phyloP scores from a whole-genome alignment of 257 asterid species.

The Nemophila menziesii region DNA sequence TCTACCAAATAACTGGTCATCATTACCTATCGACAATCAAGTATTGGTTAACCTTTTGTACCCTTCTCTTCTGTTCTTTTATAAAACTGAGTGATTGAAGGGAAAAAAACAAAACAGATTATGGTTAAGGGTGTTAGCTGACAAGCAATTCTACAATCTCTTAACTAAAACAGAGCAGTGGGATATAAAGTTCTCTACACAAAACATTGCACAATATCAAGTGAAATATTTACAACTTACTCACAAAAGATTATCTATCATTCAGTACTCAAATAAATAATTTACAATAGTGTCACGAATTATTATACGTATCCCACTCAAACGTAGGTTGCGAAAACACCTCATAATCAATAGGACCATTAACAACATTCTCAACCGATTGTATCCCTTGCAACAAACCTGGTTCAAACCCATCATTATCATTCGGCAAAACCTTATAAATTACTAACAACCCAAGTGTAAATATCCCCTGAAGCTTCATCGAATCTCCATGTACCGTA shows the following conservation, averaged over 20 bases:
- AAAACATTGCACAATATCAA: conserved; percentile 1
- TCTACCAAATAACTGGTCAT: too few relatives aligned
- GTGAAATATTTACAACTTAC: conserved; percentile 13
- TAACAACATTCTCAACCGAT: conserved; percentile 49
- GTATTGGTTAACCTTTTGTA: too few relatives aligned
- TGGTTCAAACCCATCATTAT: conserved; percentile 44
- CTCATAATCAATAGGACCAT: conserved; percentile 82
- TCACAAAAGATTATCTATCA: not conserved
- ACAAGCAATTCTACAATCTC: not conserved
- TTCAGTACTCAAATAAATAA: conserved; percentile 1
- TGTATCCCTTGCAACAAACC: conserved; percentile 66
- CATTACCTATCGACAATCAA: not conserved
- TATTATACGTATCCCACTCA: conserved; percentile 82
- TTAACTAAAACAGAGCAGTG: not conserved
- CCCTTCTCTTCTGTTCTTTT: too few relatives aligned
- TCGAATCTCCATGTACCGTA: conserved; percentile 65
- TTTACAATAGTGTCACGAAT: conserved; percentile 22
- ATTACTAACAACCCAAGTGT: conserved; percentile 66
- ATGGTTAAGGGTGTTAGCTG: too few relatives aligned
- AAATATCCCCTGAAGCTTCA: conserved; percentile 91
- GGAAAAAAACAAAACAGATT: not conserved
- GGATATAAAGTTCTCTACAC: not conserved
- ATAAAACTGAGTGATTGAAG: too few relatives aligned
- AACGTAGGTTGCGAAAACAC: conserved; percentile 71
- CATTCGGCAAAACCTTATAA: conserved; percentile 70